Percentiles rank a stretch among this genome's conserved stretches.
phyloP scores from a whole-genome alignment of 176 grass and related monocot genomes.

The Dactylis glomerata region DNA sequence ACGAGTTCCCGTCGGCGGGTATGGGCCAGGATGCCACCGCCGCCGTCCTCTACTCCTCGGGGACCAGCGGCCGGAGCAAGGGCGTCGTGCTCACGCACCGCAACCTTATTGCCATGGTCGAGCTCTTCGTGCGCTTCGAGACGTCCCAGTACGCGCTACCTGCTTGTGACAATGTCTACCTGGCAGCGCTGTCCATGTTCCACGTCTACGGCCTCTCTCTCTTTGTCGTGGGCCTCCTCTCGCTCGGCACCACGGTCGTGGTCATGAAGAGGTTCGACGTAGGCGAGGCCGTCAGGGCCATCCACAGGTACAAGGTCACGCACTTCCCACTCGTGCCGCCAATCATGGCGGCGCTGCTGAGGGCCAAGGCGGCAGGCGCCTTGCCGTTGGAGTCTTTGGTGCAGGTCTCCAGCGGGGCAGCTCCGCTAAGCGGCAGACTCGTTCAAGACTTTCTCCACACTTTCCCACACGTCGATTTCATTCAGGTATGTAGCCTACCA shows the following conservation, averaged over 20 bases:
- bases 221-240: slow-evolving; percentile 68
- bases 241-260: slow-evolving; percentile 71
- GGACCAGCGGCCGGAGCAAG: slow-evolving; percentile 71
- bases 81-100: slow-evolving; percentile 70
- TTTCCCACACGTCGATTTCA: slow-evolving; percentile 78
- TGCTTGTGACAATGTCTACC: slow-evolving; percentile 68
- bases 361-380: too few relatives aligned
- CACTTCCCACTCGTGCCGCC: slow-evolving; percentile 72
- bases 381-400: too few relatives aligned
- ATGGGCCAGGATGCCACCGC: slow-evolving; percentile 59
- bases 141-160: slow-evolving; percentile 49
- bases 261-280: slow-evolving; percentile 59
- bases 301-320: slow-evolving; percentile 52
- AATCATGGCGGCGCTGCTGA: slow-evolving; percentile 48
- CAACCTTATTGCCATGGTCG: slow-evolving; percentile 71
- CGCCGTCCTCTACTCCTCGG: slow-evolving; percentile 83
- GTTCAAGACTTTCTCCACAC: slow-evolving; percentile 50
- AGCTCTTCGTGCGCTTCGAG: slow-evolving; percentile 71
- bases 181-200: slow-evolving; percentile 79
- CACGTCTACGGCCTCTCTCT: slow-evolving; percentile 85
- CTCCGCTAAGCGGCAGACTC: slow-evolving; percentile 34
- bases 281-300: slow-evolving; percentile 37
- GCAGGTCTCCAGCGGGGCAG: too few relatives aligned
- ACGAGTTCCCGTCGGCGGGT: not conserved
- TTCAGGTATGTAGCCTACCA: slow-evolving; percentile 47